Conservation (phyloP, 768 basidiomycete species). For the Lactifluus hygrophoroides region DNA sequence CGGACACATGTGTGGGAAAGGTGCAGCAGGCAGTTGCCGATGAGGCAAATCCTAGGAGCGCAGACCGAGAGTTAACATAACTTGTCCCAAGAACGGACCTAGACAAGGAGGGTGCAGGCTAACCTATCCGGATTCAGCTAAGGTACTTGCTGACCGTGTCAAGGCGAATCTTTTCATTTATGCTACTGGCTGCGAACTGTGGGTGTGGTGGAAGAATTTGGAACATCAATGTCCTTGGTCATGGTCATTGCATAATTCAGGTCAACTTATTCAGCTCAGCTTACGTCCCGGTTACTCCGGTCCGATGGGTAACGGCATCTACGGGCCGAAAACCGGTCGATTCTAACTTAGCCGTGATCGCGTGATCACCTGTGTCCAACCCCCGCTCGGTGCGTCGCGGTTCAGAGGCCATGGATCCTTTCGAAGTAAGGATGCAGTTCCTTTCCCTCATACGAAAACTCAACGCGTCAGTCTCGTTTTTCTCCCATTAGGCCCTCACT, state of each 20-base stretch:
- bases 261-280: no score
- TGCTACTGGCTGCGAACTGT: background rate
- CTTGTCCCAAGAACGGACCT: background rate
- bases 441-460: conserved; percentile 50
- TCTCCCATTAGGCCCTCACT: conserved; percentile 1
- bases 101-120: background rate
- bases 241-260: no score
- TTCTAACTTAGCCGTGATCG: background rate
- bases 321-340: background rate
- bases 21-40: background rate
- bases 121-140: background rate
- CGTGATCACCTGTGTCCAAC: no score
- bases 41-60: background rate
- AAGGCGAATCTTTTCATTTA: background rate
- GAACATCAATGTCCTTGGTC: background rate
- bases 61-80: background rate
- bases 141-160: background rate
- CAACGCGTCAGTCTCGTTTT: conserved; percentile 46
- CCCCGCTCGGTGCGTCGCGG: no score
- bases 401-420: conserved; percentile 43
- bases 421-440: conserved; percentile 71
- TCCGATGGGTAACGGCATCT: no score
- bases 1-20: background rate
- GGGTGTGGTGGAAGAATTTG: background rate
- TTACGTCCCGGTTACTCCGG: no score